phyloP scores from a whole-genome alignment of 2,329 filamentous ascomycete genomes.

The Alternaria postmessia region DNA sequence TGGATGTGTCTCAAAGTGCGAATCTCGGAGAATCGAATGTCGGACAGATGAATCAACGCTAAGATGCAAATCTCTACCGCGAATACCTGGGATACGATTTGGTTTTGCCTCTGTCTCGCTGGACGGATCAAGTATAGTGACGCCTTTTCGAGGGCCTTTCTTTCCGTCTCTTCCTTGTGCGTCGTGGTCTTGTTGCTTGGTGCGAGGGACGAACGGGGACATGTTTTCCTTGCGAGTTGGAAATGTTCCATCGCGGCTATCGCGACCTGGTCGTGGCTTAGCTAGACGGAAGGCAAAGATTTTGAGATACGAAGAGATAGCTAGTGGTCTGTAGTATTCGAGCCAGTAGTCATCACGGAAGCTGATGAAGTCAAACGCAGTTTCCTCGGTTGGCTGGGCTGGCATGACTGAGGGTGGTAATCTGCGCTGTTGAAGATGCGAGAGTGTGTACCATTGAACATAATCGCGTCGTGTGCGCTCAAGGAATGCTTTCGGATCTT shows the following conservation, averaged over 20 bases:
- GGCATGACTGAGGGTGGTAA: slow-evolving; percentile 61
- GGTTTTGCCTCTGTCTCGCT: slow-evolving; percentile 44
- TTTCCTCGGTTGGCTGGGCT: slow-evolving; percentile 42
- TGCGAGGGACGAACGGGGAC: slow-evolving; percentile 84
- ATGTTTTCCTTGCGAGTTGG: slow-evolving; percentile 80
- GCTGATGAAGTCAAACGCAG: slow-evolving; percentile 52
- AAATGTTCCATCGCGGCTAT: slow-evolving; percentile 77
- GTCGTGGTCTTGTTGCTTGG: slow-evolving; percentile 54
- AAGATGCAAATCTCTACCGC: slow-evolving; percentile 33
- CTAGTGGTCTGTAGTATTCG: slow-evolving; percentile 91
- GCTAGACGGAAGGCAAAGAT: slow-evolving; percentile 94
- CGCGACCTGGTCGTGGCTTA: slow-evolving; percentile 76
- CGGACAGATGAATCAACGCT: slow-evolving; percentile 44
- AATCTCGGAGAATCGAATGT: slow-evolving; percentile 54
- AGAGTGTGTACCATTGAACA: slow-evolving; percentile 86
- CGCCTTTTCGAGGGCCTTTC: slow-evolving; percentile 70
- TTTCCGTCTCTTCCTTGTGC: slow-evolving; percentile 66
- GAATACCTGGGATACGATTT: slow-evolving; percentile 27
- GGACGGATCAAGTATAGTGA: slow-evolving; percentile 72
- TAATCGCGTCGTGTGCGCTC: slow-evolving; percentile 73
- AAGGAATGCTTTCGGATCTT: slow-evolving; percentile 78
- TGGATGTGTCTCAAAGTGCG: slow-evolving; percentile 47
- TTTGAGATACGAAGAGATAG: slow-evolving; percentile 87
- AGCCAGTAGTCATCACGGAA: slow-evolving; percentile 95
- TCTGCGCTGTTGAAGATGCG: slow-evolving; percentile 70